Evolutionary conservation across 306 rosid species (phyloP), one percentile per base, ranked within the genome.

Genomic region (Acacia melanoxylon): DNA sequence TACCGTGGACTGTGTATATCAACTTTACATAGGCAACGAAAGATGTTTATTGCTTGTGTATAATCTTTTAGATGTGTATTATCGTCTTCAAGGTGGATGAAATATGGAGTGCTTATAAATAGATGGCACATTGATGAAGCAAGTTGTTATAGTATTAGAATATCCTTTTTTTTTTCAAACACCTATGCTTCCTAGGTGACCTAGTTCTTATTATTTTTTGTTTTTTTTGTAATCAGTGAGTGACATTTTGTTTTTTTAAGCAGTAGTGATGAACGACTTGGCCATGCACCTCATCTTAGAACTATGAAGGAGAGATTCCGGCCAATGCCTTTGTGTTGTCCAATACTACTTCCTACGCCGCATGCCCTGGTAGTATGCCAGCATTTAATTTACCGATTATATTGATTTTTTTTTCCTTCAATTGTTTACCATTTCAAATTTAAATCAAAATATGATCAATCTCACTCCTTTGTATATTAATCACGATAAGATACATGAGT

Each of bases 311-410:
- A 95, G 73, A 92, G 97, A 82, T 95, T 92, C 85, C 90, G 98
- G 80, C 91, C 99, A 62, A 88, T 95, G 97, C 99, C 99, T 79
- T 81, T 95, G 85, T 93, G 98, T 80, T 91, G 93, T 85, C 97
- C 99, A 81, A 87, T 91, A 84, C 86, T 95, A 56, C 93, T 95
- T 85, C 99, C 99, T 56, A 87, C 96, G 68, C 92, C 99, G 44
- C 99, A 95, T 90, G 99, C 99, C 49, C 81, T 95, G 98, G 99
- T 95, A 90, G 75, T 77, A 35, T 83, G 76, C 76, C 75, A 24
- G 46, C 72, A 78, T 20, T 58, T 61, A 80, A 48, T 81, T 68
- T 79, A 77, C 85, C 62, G 46, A 72, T 77, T 81, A 78, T 81
- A 71, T 56, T 52, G 27, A 73, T 72, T 66, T 84, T 72, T 49